Evolutionary conservation across 1,139 yeast species (phyloP).

Genomic region (Spathaspora sp.): DNA sequence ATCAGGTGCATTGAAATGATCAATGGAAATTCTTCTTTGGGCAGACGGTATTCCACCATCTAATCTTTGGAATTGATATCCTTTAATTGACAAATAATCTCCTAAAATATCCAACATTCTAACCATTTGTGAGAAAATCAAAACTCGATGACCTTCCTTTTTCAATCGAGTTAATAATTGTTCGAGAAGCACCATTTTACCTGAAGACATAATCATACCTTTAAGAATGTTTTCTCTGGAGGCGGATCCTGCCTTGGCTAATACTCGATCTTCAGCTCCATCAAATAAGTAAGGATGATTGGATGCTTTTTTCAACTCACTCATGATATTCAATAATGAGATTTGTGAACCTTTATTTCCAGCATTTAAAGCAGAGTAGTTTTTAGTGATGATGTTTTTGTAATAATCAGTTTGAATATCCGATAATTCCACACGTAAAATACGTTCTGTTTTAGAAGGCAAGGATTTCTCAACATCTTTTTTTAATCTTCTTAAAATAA

Average conservation of each 20-base stretch:
- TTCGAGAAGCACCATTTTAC: conserved; percentile 95
- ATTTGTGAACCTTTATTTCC: conserved; percentile 81
- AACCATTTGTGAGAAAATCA: conserved; percentile 96
- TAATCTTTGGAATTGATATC: conserved; percentile 86
- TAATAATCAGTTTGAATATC: conserved; percentile 95
- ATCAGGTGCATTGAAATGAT: conserved; percentile 93
- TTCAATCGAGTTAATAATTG: conserved; percentile 79
- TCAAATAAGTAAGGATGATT: conserved; percentile 96
- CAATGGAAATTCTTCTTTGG: conserved; percentile 90
- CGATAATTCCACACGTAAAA: conserved; percentile 89
- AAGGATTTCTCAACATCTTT: conserved; percentile 96
- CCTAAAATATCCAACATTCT: conserved; percentile 93
- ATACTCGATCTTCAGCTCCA: conserved; percentile 84
- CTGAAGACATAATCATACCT: conserved; percentile 96
- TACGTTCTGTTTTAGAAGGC: conserved; percentile 93
- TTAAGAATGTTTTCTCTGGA: conserved; percentile 79
- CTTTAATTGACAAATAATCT: conserved; percentile 86
- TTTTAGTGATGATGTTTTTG: conserved; percentile 86
- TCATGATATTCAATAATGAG: conserved; percentile 87
- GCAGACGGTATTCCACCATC: conserved; percentile 98
- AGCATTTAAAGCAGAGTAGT: conserved; percentile 86
- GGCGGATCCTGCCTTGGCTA: conserved; percentile 57
- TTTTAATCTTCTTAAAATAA: conserved; percentile 85
- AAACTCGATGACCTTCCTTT: conserved; percentile 93
- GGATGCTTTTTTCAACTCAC: conserved; percentile 93